phyloP scores from a whole-genome alignment of 2,329 filamentous ascomycete species.

The Colletotrichum filicis region DNA sequence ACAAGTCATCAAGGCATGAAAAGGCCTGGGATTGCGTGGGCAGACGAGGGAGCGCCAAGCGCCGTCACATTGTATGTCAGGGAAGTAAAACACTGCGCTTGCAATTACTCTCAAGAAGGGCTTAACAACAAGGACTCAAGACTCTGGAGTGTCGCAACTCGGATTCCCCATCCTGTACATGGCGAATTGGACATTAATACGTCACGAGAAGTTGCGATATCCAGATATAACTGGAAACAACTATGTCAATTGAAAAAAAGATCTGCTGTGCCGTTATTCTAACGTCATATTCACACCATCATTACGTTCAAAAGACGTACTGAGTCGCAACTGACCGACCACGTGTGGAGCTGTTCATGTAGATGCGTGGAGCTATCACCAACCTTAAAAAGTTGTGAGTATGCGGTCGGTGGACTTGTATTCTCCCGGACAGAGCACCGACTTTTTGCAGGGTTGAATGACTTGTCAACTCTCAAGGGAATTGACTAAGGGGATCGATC shows the following conservation, averaged over 20 bases:
- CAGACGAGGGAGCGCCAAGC: not conserved
- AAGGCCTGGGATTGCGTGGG: not conserved
- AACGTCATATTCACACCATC: slow-evolving; percentile 14
- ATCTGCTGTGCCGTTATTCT: not conserved
- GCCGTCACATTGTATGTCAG: not conserved
- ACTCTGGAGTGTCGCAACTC: not conserved
- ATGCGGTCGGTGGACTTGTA: not conserved
- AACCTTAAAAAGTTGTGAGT: slow-evolving; percentile 13
- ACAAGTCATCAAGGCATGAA: not conserved
- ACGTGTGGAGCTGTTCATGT: slow-evolving; percentile 1
- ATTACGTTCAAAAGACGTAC: slow-evolving; percentile 8
- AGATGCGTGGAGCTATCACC: slow-evolving; percentile 4
- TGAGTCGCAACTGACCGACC: slow-evolving; percentile 13
- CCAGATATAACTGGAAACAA: not conserved
- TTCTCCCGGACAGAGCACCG: slow-evolving; percentile 1
- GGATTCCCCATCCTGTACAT: not conserved
- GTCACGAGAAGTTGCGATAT: not conserved
- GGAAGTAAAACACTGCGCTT: not conserved
- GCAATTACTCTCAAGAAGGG: not conserved
- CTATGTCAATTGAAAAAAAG: not conserved
- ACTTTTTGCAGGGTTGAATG: slow-evolving; percentile 3
- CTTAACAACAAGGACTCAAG: not conserved
- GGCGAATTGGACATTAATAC: not conserved
- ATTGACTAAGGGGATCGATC: not conserved
- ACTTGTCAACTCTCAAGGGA: slow-evolving; percentile 10